A percentile compares a stretch with the other conserved stretches of the same genome.
Evolutionary conservation across 163 green algal species (phyloP).

Genomic region (Volvox carteri): DNA sequence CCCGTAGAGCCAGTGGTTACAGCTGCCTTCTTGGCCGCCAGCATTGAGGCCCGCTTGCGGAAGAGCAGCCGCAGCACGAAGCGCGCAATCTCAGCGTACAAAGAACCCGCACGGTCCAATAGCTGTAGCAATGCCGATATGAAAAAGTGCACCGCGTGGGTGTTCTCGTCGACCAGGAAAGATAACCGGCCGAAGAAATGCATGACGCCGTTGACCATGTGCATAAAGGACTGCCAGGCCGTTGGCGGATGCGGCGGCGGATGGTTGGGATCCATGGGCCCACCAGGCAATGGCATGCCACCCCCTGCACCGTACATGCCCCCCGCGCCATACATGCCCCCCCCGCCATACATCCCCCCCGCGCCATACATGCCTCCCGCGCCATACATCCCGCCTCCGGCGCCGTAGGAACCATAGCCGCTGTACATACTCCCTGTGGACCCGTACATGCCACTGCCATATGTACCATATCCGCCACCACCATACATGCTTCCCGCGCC

Average conservation of each 20-base stretch:
- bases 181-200: constrained; percentile 96
- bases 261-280: constrained; percentile 56
- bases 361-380: constrained; percentile 63
- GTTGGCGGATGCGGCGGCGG: constrained; percentile 60
- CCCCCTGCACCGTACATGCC: constrained; percentile 53
- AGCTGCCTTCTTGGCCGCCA: constrained; percentile 45
- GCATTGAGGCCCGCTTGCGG: constrained; percentile 27
- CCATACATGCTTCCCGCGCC: too few relatives aligned
- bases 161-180: constrained; percentile 99
- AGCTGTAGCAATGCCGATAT: constrained; percentile 96
- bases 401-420: constrained; percentile 51
- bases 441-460: too few relatives aligned
- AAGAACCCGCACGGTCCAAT: constrained; percentile 90
- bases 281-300: constrained; percentile 42
- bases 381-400: constrained; percentile 48
- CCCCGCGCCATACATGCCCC: constrained; percentile 61
- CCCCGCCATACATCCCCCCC: constrained; percentile 66
- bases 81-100: constrained; percentile 96
- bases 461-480: too few relatives aligned
- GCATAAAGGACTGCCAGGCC: constrained; percentile 90
- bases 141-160: constrained; percentile 98
- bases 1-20: not conserved
- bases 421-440: constrained; percentile 28
- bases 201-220: constrained; percentile 89
- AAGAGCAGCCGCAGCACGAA: constrained; percentile 95